These are phyloP conservation scores for Fragaria ananassa DNA, from an alignment of 306 rosid species.

Conservation along the genomic window DNA sequence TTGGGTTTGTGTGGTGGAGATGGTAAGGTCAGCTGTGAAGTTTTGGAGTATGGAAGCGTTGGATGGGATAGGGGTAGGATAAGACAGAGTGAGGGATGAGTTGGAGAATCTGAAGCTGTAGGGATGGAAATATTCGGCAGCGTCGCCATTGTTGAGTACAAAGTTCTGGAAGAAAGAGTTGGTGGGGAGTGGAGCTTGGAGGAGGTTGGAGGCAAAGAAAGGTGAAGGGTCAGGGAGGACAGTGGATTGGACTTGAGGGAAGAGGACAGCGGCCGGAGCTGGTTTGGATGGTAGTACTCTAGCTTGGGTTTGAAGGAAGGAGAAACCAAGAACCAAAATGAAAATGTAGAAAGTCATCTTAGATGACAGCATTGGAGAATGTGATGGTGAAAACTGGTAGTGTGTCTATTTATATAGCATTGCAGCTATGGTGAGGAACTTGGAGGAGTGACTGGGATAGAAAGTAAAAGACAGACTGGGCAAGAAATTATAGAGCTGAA, in stretches of 20 bases:
- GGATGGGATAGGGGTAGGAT: conserved; percentile 41
- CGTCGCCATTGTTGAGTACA: conserved; percentile 56
- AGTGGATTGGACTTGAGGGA: conserved; percentile 50
- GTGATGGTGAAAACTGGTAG: background rate
- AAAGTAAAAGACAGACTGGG: background rate
- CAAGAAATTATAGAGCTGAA: background rate
- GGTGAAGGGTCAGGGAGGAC: conserved; percentile 72
- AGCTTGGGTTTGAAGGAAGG: background rate
- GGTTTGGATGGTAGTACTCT: background rate
- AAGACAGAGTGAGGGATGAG: conserved; percentile 53
- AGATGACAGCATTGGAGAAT: background rate
- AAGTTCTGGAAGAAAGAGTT: conserved; percentile 80
- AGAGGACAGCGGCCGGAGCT: conserved; percentile 22
- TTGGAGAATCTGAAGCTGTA: conserved; percentile 52
- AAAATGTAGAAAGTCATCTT: background rate
- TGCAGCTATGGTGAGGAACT: background rate
- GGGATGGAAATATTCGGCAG: conserved; percentile 68
- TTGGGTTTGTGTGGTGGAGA: conserved; percentile 32
- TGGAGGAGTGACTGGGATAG: background rate
- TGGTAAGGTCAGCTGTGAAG: conserved; percentile 53
- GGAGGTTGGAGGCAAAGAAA: conserved; percentile 46
- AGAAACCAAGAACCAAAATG: background rate
- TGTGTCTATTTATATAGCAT: background rate
- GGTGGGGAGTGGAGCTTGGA: conserved; percentile 62
- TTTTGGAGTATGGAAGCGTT: conserved; percentile 39